phyloP scores from a whole-genome alignment of 2,329 filamentous ascomycete species.

The Stagonosporopsis chrysanthemi region DNA sequence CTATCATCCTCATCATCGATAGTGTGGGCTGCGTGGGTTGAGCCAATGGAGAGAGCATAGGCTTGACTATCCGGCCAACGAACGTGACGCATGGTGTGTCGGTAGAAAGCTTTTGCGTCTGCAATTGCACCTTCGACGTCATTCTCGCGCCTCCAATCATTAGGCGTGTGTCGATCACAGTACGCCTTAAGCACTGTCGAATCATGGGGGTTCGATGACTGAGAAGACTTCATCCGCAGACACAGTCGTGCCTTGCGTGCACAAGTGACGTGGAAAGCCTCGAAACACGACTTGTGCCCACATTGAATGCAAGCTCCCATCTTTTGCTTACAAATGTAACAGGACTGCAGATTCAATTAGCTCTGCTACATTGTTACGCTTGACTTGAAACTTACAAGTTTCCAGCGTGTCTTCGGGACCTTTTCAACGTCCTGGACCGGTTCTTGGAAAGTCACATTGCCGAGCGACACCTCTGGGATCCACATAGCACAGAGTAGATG shows the following conservation, averaged over 20 bases:
- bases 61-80: conserved; percentile 93
- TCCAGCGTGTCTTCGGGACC: conserved; percentile 94
- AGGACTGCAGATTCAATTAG: conserved; percentile 59
- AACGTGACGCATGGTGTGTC: conserved; percentile 83
- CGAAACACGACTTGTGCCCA: conserved; percentile 95
- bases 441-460: conserved; percentile 97
- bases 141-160: conserved; percentile 87
- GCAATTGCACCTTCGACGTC: conserved; percentile 80
- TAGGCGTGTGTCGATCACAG: conserved; percentile 92
- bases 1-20: conserved; percentile 58
- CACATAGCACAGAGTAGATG: conserved; percentile 97
- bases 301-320: conserved; percentile 99
- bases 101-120: conserved; percentile 88
- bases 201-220: conserved; percentile 79
- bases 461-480: conserved; percentile 96
- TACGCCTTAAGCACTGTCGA: conserved; percentile 89
- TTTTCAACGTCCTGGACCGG: conserved; percentile 98
- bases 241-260: conserved; percentile 86
- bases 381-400: conserved; percentile 59
- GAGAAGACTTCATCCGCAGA: conserved; percentile 94
- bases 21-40: conserved; percentile 66
- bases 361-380: background rate
- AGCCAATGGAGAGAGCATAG: conserved; percentile 81
- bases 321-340: conserved; percentile 95
- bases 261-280: conserved; percentile 97